phyloP scores from a whole-genome alignment of 805 yeast genomes.

The Lipomyces sp. region DNA sequence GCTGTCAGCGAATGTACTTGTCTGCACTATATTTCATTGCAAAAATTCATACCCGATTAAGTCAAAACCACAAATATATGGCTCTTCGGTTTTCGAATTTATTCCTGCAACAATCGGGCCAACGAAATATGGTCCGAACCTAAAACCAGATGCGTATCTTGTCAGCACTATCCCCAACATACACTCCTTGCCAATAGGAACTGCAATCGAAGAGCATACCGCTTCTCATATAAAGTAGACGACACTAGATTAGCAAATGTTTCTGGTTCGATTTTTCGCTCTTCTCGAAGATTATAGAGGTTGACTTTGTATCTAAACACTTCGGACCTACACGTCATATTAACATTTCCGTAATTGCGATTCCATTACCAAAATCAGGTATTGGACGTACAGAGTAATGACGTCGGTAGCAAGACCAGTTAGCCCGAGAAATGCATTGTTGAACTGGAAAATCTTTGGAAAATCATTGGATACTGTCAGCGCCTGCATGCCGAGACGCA shows the following conservation, averaged over 20 bases:
- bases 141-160: not conserved
- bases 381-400: slow-evolving; percentile 59
- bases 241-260: slow-evolving; percentile 92
- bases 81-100: slow-evolving; percentile 77
- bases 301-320: slow-evolving; percentile 83
- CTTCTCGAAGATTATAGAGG: slow-evolving; percentile 87
- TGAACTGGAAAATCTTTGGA: slow-evolving; percentile 83
- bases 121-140: slow-evolving; percentile 87
- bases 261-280: slow-evolving; percentile 88
- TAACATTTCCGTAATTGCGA: not conserved
- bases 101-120: slow-evolving; percentile 98
- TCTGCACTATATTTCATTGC: not conserved
- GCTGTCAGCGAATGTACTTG: not conserved
- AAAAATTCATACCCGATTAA: slow-evolving; percentile 64
- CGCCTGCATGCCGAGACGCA: slow-evolving; percentile 91
- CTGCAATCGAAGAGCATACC: slow-evolving; percentile 52
- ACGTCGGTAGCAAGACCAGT: slow-evolving; percentile 97
- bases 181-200: not conserved
- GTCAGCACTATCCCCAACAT: slow-evolving; percentile 9
- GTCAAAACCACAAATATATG: slow-evolving; percentile 95
- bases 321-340: slow-evolving; percentile 52
- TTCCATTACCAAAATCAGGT: not conserved
- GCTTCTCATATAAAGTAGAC: slow-evolving; percentile 82
- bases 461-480: slow-evolving; percentile 90
- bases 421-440: slow-evolving; percentile 81